phyloP scores from a whole-genome alignment of 2,329 filamentous ascomycete genomes.

The Pestalotiopsis fici region DNA sequence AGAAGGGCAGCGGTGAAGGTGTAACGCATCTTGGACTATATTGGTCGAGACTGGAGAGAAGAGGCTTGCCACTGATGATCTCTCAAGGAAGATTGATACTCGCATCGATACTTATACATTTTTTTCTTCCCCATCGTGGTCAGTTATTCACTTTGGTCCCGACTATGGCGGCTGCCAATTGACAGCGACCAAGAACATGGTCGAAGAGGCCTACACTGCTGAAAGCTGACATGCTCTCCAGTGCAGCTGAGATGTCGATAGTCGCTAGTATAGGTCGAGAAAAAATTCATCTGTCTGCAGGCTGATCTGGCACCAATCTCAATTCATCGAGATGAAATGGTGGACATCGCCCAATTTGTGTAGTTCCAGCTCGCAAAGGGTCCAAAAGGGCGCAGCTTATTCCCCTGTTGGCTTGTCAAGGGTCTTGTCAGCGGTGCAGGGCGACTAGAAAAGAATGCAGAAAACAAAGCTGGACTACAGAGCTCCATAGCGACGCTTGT shows the following conservation, averaged over 20 bases:
- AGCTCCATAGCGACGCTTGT: no score
- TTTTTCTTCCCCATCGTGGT: background rate
- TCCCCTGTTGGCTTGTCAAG: no score
- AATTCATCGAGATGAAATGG: background rate
- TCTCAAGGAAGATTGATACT: background rate
- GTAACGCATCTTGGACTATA: background rate
- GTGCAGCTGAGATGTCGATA: background rate
- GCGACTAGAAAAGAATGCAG: no score
- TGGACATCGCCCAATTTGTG: background rate
- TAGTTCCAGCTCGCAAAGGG: background rate
- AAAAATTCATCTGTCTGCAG: background rate
- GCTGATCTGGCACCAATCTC: background rate
- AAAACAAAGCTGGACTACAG: no score
- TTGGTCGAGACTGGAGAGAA: background rate
- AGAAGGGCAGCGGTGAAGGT: background rate
- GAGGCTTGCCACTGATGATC: background rate
- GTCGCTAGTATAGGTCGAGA: background rate
- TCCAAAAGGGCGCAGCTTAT: background rate
- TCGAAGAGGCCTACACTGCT: background rate
- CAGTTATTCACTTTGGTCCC: background rate
- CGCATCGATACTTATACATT: background rate
- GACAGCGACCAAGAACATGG: background rate
- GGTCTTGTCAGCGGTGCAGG: no score
- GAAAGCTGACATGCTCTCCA: background rate
- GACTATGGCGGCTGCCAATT: background rate